These are phyloP conservation scores for Acacia confusa DNA, from an alignment of 306 rosid species.

Conservation along the genomic window DNA sequence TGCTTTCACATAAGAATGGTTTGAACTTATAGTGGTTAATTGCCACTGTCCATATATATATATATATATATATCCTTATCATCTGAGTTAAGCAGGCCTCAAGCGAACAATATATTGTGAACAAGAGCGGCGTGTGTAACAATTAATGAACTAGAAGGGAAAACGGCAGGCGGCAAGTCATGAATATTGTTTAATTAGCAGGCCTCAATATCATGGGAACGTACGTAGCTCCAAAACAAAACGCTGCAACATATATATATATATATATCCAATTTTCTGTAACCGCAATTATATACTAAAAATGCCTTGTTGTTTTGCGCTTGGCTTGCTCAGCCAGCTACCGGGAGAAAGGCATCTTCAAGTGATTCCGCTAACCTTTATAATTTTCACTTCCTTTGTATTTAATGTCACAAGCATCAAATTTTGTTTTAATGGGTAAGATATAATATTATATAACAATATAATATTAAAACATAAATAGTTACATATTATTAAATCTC, in stretches of 20 bases:
- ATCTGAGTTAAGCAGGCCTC: background rate
- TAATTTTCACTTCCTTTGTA: no score
- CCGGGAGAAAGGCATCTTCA: no score
- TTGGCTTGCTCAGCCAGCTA: background rate
- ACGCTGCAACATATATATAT: background rate
- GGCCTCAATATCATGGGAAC: background rate
- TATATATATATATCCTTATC: no score
- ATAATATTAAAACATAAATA: no score
- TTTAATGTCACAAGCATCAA: no score
- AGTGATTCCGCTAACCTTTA: no score
- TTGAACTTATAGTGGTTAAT: background rate
- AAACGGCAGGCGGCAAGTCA: background rate
- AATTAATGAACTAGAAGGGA: background rate
- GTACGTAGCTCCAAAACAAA: background rate
- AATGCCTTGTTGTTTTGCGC: background rate
- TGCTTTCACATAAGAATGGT: background rate
- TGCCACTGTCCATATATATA: background rate
- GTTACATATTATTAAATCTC: no score
- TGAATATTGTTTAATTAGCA: background rate
- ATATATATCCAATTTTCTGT: background rate
- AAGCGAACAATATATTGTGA: background rate
- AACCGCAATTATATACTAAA: background rate
- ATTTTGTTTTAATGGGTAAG: no score
- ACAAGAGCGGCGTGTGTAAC: background rate
- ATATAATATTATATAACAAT: no score